Base-by-base conservation (phyloP, 345 rosid species). In the Boechera divaricarpa region DNA sequence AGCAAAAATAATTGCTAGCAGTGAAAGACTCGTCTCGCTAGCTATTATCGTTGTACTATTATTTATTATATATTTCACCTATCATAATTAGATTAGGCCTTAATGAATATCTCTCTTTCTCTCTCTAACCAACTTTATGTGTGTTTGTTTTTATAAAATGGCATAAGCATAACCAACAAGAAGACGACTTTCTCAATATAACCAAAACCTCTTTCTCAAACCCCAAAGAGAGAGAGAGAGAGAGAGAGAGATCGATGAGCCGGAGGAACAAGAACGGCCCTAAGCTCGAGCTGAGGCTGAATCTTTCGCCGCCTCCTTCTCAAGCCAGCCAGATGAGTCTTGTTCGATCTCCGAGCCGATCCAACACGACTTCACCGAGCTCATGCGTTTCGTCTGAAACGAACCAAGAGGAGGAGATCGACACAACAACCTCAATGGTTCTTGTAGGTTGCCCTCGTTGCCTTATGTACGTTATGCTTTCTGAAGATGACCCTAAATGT, bases 391-490 rank as follows among this genome's bases (percentile, higher is more conserved):
- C 99, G 0, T 90, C 91, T 0, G 98, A 95, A 85, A 69, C 70
- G 61, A 82, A 78, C 86, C 87, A 81, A 16, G 92, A 91, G 11
- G 88, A 85, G 18, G 88, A 85, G 47, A 71, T 69, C 21, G 65
- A 64, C 32, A 63, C 42, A 73, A 83, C 26, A 73, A 83, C 90
- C 1, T 90, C 98, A 58, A 95, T 95, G 99, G 85, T 90, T n/a
- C 91, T 95, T 8, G 98, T 91, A 2, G 99, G 97, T 0, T 92
- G 97, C 39, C 96, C 98, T 45, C 82, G 96, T 69, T 92, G 98
- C 59, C 87, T 89, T 73, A 87, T 92, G 96, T 92, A 92, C 53
- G 94, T 92, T 54, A 89, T 92, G 96, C 86, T 92, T 4, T 85
- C 96, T 0, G 90, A 90, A 49, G 86, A 85, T 31, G 87, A 89